Base-by-base conservation (phyloP, 371 early-diverging fungal genomes). In the Apophysomyces trapeziformis region DNA sequence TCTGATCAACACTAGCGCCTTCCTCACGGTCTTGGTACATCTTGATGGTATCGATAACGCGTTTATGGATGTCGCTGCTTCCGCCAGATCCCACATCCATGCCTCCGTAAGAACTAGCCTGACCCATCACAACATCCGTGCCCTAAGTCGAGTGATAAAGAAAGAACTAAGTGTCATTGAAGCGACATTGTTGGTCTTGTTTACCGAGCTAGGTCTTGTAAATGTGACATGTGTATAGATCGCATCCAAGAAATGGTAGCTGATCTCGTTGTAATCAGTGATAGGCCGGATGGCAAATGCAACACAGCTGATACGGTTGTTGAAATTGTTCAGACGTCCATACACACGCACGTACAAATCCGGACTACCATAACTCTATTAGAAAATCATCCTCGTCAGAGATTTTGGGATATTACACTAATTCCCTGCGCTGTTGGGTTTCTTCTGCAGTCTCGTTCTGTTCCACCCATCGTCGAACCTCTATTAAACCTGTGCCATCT, bases 401-500 rank as follows among this genome's bases (percentile, higher is more conserved):
- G 50, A 9, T 0, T 6, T 21, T 18, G 9, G 54, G 21, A 4
- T 21, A 50, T 37, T 59, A 68, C 69, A 47, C 57, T 37, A 69
- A 38, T 60, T 70, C 66, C 44, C 64, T 61, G 26, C 68, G 64
- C 21, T 43, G 60, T 38, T 60, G 66, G 63, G 57, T 68, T 37
- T 75, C 79, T 7, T 74, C 81, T 8, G 68, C 66, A 18, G 64
- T 69, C 43, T 77, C 80, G 60, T 69, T 69, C 38, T 72, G 72
- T 35, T 87, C 85, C 16, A 85, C 36, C 87, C 87, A 94, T 65
- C 84, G 76, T 63, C 85, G 83, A 32, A 87, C 89, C 45, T 93
- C 94, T 16, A 91, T 79, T 57, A 68, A 68, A 18, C 90, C 92
- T 13, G 93, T 90, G 8, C 93, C 94, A 68, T 95, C 96, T 58